A percentile compares a stretch with the other conserved stretches of the same genome.
These are phyloP conservation scores for Taiozyma onychis DNA, from an alignment of 1,139 yeast species.

Conservation along the genomic window DNA sequence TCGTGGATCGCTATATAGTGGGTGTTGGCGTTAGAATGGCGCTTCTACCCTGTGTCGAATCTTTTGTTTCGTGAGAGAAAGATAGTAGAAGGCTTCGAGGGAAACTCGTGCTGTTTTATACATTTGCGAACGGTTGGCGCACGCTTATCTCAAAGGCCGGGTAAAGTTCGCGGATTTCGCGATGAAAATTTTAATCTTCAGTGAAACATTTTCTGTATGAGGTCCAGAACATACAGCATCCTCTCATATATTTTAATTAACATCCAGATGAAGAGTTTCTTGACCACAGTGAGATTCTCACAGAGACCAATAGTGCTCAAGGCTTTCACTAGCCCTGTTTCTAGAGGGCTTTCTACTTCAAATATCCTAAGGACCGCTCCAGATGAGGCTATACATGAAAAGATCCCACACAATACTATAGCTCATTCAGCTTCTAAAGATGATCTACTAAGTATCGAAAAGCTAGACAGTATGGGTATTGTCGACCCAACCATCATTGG, in stretches of 20 bases:
- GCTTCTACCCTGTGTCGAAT: background rate
- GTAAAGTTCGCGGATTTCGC: background rate
- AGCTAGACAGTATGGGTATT: constrained; percentile 9
- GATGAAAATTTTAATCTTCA: background rate
- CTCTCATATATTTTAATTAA: background rate
- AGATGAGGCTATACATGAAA: background rate
- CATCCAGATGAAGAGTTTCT: background rate
- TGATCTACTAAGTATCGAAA: constrained; percentile 19
- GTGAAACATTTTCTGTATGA: background rate
- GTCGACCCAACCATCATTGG: constrained; percentile 15
- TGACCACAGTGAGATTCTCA: background rate
- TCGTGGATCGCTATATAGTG: background rate
- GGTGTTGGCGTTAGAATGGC: background rate
- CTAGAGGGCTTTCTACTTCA: background rate
- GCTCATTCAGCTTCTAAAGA: background rate
- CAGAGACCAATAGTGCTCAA: background rate
- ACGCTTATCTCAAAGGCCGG: background rate
- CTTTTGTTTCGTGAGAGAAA: background rate
- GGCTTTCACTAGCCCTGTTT: background rate
- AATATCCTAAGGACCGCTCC: constrained; percentile 1
- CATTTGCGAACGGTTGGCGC: background rate
- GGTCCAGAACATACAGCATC: background rate
- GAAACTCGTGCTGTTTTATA: background rate
- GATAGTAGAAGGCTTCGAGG: background rate
- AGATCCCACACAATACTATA: background rate